Evolutionary conservation across 768 basidiomycete genomes (phyloP).

Genomic region (Xerocomus spinulosus): DNA sequence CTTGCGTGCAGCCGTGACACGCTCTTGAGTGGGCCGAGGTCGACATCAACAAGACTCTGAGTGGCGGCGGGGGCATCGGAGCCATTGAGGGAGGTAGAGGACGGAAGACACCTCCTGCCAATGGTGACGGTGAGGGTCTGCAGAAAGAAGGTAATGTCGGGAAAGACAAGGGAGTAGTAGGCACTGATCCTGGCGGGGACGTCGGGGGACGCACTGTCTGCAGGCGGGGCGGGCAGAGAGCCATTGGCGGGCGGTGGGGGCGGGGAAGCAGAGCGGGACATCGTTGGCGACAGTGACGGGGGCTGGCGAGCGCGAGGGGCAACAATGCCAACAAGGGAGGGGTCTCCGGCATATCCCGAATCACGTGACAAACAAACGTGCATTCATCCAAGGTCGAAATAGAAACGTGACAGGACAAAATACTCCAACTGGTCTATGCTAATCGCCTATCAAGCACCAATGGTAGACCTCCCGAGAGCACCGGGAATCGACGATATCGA

Average conservation of each 20-base stretch:
- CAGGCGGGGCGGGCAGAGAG: constrained; percentile 4
- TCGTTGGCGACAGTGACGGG: constrained; percentile 14
- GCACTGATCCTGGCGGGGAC: constrained; percentile 79
- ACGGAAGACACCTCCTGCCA: constrained; percentile 75
- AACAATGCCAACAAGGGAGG: not conserved
- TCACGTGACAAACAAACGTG: constrained; percentile 24
- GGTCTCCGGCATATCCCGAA: constrained; percentile 12
- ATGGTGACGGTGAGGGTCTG: constrained; percentile 93
- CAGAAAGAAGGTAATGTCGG: constrained; percentile 93
- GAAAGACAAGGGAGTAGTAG: constrained; percentile 92
- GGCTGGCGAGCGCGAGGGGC: constrained; percentile 6
- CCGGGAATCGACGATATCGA: constrained; percentile 82
- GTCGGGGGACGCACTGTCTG: constrained; percentile 11
- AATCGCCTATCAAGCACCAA: constrained; percentile 22
- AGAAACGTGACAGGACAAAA: constrained; percentile 3
- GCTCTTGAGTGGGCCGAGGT: constrained; percentile 94
- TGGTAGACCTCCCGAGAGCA: constrained; percentile 41
- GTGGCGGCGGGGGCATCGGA: constrained; percentile 37
- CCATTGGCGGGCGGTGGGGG: constrained; percentile 1
- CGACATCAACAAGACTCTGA: constrained; percentile 65
- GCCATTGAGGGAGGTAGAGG: constrained; percentile 46
- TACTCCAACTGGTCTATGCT: constrained; percentile 8
- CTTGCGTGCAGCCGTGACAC: constrained; percentile 96
- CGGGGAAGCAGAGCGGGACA: constrained; percentile 21
- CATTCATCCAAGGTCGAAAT: not conserved